These are phyloP conservation scores for Trypanosomatidae sp. DNA, from an alignment of 208 protist genomes.

Conservation along the genomic window DNA sequence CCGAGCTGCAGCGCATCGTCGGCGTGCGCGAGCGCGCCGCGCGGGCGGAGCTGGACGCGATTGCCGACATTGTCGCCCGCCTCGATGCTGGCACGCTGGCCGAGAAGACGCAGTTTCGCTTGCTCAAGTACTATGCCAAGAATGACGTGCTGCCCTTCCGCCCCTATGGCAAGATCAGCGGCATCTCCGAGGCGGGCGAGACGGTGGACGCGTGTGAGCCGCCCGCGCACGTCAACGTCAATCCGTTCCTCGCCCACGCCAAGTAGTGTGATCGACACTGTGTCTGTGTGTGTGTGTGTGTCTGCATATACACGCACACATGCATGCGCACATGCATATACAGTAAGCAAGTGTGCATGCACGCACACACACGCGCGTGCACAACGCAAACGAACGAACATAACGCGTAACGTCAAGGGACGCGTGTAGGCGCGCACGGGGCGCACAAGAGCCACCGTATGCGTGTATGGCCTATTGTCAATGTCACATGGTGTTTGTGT, in stretches of 20 bases:
- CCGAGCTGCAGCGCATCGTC: constrained; percentile 57
- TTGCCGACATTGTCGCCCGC: constrained; percentile 25
- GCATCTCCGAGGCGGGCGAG: constrained; percentile 79
- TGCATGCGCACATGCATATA: too few species aligned
- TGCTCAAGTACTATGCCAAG: constrained; percentile 81
- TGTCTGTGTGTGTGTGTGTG: too few species aligned
- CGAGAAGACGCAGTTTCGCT: constrained; percentile 58
- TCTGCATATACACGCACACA: too few species aligned
- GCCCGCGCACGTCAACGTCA: constrained; percentile 65
- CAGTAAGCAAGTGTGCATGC: too few species aligned
- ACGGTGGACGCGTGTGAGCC: constrained; percentile 62
- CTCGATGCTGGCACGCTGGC: constrained; percentile 48
- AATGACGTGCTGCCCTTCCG: constrained; percentile 70
- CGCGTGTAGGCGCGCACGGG: too few species aligned
- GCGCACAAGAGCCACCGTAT: too few species aligned
- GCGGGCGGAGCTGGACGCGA: constrained; percentile 28
- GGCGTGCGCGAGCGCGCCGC: constrained; percentile 24
- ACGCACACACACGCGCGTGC: too few species aligned
- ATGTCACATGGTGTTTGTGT: too few species aligned
- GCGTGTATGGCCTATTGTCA: too few species aligned
- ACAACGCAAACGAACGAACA: too few species aligned
- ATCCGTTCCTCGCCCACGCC: constrained; percentile 46
- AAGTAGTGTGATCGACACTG: too few species aligned
- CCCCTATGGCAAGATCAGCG: constrained; percentile 78
- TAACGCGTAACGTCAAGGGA: too few species aligned